phyloP scores from a whole-genome alignment of 345 rosid species.

The Gossypium australe region DNA sequence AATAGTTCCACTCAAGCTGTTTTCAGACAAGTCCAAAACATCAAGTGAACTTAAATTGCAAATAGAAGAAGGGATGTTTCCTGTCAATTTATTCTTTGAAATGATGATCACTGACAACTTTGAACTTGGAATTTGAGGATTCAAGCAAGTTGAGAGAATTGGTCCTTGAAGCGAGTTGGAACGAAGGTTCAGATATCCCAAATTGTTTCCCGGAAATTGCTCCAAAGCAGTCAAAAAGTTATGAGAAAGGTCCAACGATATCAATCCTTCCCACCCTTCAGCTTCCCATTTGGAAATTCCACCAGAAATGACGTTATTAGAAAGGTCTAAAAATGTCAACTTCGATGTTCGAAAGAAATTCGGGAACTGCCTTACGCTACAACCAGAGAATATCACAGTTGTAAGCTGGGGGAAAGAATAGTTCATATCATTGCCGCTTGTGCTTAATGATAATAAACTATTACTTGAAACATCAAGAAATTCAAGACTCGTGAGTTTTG shows the following conservation, averaged over 20 bases:
- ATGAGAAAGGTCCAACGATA: constrained; percentile 1
- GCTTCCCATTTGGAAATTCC: neutral
- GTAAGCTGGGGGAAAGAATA: neutral
- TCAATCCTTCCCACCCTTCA: neutral
- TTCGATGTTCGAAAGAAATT: neutral
- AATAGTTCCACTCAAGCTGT: neutral
- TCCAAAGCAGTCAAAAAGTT: neutral
- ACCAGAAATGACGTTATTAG: neutral
- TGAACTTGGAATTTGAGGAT: neutral
- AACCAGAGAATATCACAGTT: neutral
- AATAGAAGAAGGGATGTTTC: neutral
- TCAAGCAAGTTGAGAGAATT: neutral
- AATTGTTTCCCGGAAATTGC: neutral
- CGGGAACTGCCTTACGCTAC: neutral
- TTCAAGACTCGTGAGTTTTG: neutral
- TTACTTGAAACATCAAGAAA: neutral
- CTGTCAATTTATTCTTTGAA: neutral
- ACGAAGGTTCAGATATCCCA: neutral
- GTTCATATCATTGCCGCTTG: neutral
- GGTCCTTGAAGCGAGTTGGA: constrained; percentile 13
- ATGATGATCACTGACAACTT: neutral
- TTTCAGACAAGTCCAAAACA: neutral
- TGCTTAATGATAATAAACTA: neutral
- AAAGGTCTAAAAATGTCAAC: neutral
- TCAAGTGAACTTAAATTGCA: neutral